Conservation (phyloP, 257 asterid species). For the Forsythia viridissima region DNA sequence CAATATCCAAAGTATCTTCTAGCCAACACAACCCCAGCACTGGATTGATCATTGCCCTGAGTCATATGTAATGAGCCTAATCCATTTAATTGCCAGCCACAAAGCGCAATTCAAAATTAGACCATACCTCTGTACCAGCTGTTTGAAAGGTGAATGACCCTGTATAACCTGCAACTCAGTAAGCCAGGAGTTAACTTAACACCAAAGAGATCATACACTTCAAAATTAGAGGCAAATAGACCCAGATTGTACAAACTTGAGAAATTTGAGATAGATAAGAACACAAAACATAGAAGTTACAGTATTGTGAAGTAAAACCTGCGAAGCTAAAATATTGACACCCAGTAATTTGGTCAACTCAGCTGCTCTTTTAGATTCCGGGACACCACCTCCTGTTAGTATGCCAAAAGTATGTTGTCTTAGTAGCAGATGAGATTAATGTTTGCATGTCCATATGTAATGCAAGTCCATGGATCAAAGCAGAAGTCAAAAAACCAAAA, state of each 20-base stretch:
- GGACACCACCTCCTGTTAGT: conserved; percentile 85
- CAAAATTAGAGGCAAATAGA: not conserved
- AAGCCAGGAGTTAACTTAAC: conserved; percentile 11
- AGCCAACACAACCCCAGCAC: not conserved
- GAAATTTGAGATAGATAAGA: conserved; percentile 1
- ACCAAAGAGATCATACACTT: conserved; percentile 8
- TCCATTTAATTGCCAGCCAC: conserved; percentile 17
- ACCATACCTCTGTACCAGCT: conserved; percentile 58
- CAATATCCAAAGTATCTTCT: not conserved
- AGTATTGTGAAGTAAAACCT: conserved; percentile 46
- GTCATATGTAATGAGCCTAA: not conserved
- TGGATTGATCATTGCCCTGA: not conserved
- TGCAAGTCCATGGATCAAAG: conserved; percentile 18
- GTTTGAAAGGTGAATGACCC: conserved; percentile 88
- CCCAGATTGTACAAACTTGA: conserved; percentile 9
- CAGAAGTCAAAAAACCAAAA: conserved; percentile 17
- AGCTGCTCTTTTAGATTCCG: conserved; percentile 76
- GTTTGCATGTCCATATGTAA: conserved; percentile 15
- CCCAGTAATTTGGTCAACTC: conserved; percentile 67
- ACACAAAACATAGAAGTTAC: not conserved
- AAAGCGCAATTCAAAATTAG: conserved; percentile 3
- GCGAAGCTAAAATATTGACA: conserved; percentile 59
- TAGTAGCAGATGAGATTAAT: conserved; percentile 6
- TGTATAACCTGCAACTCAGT: conserved; percentile 77
- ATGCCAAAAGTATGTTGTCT: conserved; percentile 22